A percentile compares a stretch with the other conserved stretches of the same genome.
These are phyloP conservation scores for Starmerella stigmatis DNA, from an alignment of 805 yeast genomes.

Conservation along the genomic window DNA sequence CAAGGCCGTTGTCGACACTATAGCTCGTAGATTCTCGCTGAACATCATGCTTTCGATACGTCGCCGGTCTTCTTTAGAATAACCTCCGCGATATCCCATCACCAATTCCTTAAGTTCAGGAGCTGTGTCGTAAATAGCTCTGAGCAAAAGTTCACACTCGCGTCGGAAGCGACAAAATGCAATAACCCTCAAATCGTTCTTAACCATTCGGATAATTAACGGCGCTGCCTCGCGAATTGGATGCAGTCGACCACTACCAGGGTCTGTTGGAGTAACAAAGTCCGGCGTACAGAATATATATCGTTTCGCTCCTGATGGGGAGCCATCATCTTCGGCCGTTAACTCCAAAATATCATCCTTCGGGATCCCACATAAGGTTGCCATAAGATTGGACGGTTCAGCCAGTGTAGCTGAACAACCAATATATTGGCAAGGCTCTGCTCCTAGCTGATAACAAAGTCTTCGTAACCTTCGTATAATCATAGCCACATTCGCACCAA, in stretches of 20 bases:
- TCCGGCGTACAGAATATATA: conserved; percentile 83
- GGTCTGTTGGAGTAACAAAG: conserved; percentile 46
- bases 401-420: conserved; percentile 91
- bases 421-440: conserved; percentile 50
- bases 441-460: conserved; percentile 45
- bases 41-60: conserved; percentile 85
- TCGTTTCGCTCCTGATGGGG: conserved; percentile 72
- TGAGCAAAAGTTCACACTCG: conserved; percentile 79
- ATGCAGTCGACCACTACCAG: conserved; percentile 51
- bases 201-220: conserved; percentile 54
- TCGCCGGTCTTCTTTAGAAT: conserved; percentile 74
- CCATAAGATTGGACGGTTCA: conserved; percentile 63
- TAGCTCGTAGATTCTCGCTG: conserved; percentile 70
- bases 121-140: conserved; percentile 51
- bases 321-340: conserved; percentile 56
- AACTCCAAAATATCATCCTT: conserved; percentile 5
- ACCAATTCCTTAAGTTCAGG: conserved; percentile 30
- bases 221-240: conserved; percentile 69
- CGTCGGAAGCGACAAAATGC: conserved; percentile 82
- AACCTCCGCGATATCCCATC: conserved; percentile 79
- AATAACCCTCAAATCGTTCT: conserved; percentile 62
- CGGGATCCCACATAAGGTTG: conserved; percentile 55
- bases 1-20: conserved; percentile 88
- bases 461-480: conserved; percentile 73
- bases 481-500: conserved; percentile 85